phyloP scores from a whole-genome alignment of 306 rosid species.

The Dryas octopetala region DNA sequence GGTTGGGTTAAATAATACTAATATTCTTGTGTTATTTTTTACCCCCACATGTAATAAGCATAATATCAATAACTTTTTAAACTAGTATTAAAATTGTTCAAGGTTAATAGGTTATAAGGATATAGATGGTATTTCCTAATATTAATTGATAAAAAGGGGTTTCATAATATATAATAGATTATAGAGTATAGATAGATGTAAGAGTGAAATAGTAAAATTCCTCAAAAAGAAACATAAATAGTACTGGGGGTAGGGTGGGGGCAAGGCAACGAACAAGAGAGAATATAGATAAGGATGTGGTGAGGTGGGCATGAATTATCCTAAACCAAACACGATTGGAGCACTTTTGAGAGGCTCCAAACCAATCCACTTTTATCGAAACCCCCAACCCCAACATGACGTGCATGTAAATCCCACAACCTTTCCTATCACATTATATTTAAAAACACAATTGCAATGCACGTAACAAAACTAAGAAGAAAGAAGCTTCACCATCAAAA shows the following conservation, averaged over 20 bases:
- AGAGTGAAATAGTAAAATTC: no score
- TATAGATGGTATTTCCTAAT: no score
- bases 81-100: no score
- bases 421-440: not conserved
- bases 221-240: not conserved
- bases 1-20: no score
- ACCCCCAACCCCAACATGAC: not conserved
- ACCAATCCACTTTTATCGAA: slow-evolving; percentile 42
- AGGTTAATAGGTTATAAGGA: no score
- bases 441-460: slow-evolving; percentile 7
- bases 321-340: slow-evolving; percentile 31
- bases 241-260: slow-evolving; percentile 1
- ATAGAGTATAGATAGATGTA: no score
- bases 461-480: no score
- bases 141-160: no score
- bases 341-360: slow-evolving; percentile 26
- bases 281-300: slow-evolving; percentile 53
- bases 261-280: slow-evolving; percentile 46
- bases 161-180: no score
- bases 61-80: no score
- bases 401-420: slow-evolving; percentile 10
- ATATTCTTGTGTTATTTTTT: no score
- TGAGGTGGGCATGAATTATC: slow-evolving; percentile 14
- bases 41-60: no score
- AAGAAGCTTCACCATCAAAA: not conserved